Base-by-base conservation (phyloP, 2,329 filamentous ascomycete species). In the Xylaria arbuscula region DNA sequence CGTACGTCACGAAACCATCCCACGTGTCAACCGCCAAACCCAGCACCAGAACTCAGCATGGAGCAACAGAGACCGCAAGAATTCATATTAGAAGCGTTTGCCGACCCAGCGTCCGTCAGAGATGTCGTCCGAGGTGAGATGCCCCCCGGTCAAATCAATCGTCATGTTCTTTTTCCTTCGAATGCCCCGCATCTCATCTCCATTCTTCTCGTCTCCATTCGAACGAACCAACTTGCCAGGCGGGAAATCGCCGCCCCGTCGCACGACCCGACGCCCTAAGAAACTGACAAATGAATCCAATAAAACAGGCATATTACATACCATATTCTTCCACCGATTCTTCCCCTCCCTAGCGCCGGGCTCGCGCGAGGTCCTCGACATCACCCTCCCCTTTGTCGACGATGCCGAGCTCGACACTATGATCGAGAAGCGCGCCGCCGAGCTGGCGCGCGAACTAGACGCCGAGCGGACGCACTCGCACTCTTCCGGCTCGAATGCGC, bases 271-370 rank as follows among this genome's bases (percentile, higher is more conserved):
- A 62, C 69, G 50, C 68, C 72, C 67, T 70, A 50, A 45, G 62
- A 48, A 56, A n/a, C 15, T 47, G 2, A 9, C 55, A 8, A n/a
- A 5, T 13, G 10, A 19, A 28, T 17, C 6, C 7, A n/a, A 19
- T n/a, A 8, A 45, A 3, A 45, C 76, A 97, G 95, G 92, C 72
- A 92, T 98, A 79, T 88, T 98, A 58, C 94, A 98, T 81, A 97
- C 94, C 59, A 98, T 98, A 80, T 99, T 98, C 89, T 98, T 98
- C 87, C 94, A 98, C 84, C 92, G 96, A 77, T 97, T 95, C 88
- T 98, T 98, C 85, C 93, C 93, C 66, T 90, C 93, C 67, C 88
- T 98, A 74, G 85, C 88, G 50, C 95, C 96, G 6, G 88, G 89
- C 71, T 94, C 93, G 71, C 91, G 93, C 82, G 94, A 98, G 78